Evolutionary conservation across 2,329 filamentous ascomycete species (phyloP), one percentile per base, ranked within the genome.

Genomic region (Claviceps pusilla): DNA sequence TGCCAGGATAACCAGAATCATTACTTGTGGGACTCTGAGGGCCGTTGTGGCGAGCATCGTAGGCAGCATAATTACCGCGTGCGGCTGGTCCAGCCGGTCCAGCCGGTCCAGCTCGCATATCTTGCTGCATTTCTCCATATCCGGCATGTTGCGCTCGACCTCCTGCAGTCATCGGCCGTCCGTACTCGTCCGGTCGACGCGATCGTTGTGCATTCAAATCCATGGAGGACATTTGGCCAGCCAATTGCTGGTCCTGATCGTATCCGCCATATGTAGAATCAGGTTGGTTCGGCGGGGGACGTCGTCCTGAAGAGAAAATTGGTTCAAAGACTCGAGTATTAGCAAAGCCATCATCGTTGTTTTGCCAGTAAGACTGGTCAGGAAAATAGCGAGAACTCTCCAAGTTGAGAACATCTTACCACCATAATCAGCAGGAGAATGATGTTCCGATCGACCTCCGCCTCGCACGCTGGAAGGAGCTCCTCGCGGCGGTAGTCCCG

Each of bases 1-100:
- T 72, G n/a, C 68, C 63, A 9, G 76, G 77, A 2, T 76, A 73
- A 0, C 71, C 76, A 59, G 76, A 80, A 6, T 71, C 69, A 43
- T 72, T 68, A 56, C 63, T 62, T 9, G 59, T 59, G 11, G 69
- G 67, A 31, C 56, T 59, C 42, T 68, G 67, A 52, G 66, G 57
- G 3, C 54, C 59, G 11, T 54, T 55, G 48, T 65, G 65, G 50
- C 62, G 62, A 50, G 63, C 60, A 31, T 64, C 58, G 50, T 66
- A 64, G 28, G 59, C 61, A 31, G 57, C 59, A 53, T 66, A 65
- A 37, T 59, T 59, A 39, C 19, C 19, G 19, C 19, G 19, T 19
- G 19, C 19, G 19, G 19, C 19, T 19, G 19, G 19, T 19, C 19
- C 19, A 19, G 57, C 60, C 37, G 55, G 60, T 12, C 58, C 55